A percentile compares a stretch with the other conserved stretches of the same genome.
Conservation (phyloP, 805 yeast genomes). For the Blastobotrys parvus region DNA sequence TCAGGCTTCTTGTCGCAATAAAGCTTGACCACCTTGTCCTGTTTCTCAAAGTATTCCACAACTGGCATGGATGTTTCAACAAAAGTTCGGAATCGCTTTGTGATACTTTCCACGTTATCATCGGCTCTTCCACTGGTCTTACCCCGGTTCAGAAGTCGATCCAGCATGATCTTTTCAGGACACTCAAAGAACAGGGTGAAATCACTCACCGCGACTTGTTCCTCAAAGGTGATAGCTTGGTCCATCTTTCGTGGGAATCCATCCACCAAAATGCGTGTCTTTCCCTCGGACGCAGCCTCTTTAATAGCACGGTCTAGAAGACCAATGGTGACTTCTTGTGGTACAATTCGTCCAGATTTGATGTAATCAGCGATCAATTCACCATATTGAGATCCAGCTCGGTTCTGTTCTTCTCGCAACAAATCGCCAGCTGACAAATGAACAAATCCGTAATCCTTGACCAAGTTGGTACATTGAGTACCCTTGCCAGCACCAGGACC, state of each 20-base stretch:
- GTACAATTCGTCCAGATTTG: conserved; percentile 85
- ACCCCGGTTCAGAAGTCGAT: conserved; percentile 80
- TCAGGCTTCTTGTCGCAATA: conserved; percentile 77
- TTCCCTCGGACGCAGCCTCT: conserved; percentile 39
- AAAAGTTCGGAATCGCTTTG: conserved; percentile 80
- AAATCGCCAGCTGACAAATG: conserved; percentile 97
- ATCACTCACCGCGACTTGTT: conserved; percentile 36
- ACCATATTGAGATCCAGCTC: conserved; percentile 78
- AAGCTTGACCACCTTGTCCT: conserved; percentile 67
- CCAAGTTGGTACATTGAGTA: conserved; percentile 86
- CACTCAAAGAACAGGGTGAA: conserved; percentile 42
- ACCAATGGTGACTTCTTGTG: conserved; percentile 84
- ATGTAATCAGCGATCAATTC: conserved; percentile 76
- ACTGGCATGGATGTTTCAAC: conserved; percentile 91
- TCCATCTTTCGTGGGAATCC: conserved; percentile 99
- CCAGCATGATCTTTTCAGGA: conserved; percentile 74
- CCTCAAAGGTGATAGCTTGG: conserved; percentile 91
- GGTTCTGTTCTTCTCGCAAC: conserved; percentile 81
- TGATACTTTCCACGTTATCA: conserved; percentile 85
- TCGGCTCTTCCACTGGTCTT: conserved; percentile 92
- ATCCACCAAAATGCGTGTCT: conserved; percentile 69
- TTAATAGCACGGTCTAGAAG: conserved; percentile 72
- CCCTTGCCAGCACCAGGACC: conserved; percentile 99
- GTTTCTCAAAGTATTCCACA: conserved; percentile 67
- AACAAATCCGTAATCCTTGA: conserved; percentile 68